These are phyloP conservation scores for Cordyceps farinosa DNA, from an alignment of 2,329 filamentous ascomycete species.

Conservation along the genomic window DNA sequence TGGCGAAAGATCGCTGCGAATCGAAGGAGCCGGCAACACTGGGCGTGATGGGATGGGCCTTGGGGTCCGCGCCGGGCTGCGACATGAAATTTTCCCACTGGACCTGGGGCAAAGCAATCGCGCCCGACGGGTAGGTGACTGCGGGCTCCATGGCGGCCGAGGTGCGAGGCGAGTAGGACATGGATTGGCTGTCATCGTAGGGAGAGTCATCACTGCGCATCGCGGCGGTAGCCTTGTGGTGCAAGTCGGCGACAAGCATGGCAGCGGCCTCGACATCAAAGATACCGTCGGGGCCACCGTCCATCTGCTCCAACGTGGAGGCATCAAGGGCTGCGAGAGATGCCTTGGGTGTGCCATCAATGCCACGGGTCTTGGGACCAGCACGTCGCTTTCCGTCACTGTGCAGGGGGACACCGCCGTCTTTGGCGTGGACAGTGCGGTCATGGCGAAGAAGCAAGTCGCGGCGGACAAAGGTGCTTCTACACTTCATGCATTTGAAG, in stretches of 20 bases:
- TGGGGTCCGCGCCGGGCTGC: slow-evolving; percentile 64
- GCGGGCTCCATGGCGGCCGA: slow-evolving; percentile 72
- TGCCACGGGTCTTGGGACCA: slow-evolving; percentile 62
- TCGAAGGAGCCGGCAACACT: slow-evolving; percentile 65
- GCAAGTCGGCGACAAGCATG: slow-evolving; percentile 97
- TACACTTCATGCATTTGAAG: slow-evolving; percentile 98
- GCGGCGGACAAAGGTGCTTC: slow-evolving; percentile 96
- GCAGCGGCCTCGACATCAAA: slow-evolving; percentile 96
- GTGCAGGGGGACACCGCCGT: slow-evolving; percentile 88
- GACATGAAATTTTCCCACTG: slow-evolving; percentile 89
- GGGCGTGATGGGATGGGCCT: slow-evolving; percentile 70
- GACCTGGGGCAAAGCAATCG: slow-evolving; percentile 79
- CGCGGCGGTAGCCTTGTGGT: slow-evolving; percentile 82
- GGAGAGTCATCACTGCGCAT: slow-evolving; percentile 57
- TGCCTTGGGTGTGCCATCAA: slow-evolving; percentile 67
- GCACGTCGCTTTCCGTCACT: slow-evolving; percentile 89
- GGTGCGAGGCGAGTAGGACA: slow-evolving; percentile 69
- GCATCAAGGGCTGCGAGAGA: slow-evolving; percentile 75
- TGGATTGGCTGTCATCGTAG: slow-evolving; percentile 56
- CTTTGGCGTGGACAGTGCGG: slow-evolving; percentile 96
- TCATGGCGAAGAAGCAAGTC: slow-evolving; percentile 96
- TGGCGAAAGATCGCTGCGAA: slow-evolving; percentile 60
- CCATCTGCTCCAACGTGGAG: slow-evolving; percentile 85
- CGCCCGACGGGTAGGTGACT: slow-evolving; percentile 71
- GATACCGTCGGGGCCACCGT: slow-evolving; percentile 82